Base-by-base conservation (phyloP, 805 yeast genomes). In the Candida maesae region DNA sequence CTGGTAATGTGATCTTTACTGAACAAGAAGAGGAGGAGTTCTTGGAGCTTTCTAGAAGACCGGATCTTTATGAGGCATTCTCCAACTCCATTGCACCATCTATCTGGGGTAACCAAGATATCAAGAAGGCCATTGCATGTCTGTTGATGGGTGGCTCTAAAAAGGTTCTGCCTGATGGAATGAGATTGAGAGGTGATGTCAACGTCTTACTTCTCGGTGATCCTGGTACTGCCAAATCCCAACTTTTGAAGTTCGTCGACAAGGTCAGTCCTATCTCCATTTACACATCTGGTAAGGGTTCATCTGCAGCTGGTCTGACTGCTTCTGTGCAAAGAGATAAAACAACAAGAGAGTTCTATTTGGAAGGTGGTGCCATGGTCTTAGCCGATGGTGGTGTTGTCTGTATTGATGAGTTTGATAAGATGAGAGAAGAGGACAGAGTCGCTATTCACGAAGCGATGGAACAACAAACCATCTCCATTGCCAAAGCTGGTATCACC, bases 281-380 rank as follows among this genome's bases (percentile, higher is more conserved):
- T 28, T 93, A 91, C 64, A 91, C 99, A 0, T 89, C 98, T 0
- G 99, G 99, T 69, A 93, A 93, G 60, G 99, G 99, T 57, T 91
- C 99, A 0, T 91, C 98, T 10, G 99, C 99, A 2, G 99, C 98
- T 2, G 99, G 99, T 79, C 75, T 93, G 64, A 93, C 99, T 2
- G 99, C 99, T 1, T 84, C 95, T 14, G 98, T 93, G 15, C 99
- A 91, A 67, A 76, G 96, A 61, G 98, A 93, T 61, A 73, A 87
- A 2, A 70, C 72, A 18, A 85, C 96, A 0, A 71, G 96, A 49
- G 99, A 93, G 54, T 93, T 91, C 62, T 91, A 86, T 61, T 70
- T 93, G 39, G 99, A 93, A 74, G 99, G 99, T 45, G 99, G 99
- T 65, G 99, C 99, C 8, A 90, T 93, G 97, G 99, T 93, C n/a